Base-by-base conservation (phyloP, 176 grass and related monocot genomes). In the Bothriochloa decipiens region DNA sequence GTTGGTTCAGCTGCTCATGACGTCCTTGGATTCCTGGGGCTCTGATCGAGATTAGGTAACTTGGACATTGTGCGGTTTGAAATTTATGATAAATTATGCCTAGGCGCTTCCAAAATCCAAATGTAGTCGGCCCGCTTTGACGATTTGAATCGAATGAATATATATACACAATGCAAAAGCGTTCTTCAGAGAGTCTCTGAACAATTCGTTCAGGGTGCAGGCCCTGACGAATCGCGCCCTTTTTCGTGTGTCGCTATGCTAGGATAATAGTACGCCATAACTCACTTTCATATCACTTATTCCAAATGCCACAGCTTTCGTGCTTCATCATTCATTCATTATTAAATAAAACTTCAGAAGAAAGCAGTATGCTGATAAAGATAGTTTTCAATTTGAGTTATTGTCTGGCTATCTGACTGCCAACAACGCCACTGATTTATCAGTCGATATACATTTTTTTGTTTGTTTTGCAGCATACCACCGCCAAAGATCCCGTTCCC, bases 401-500 rank as follows among this genome's bases (percentile, higher is more conserved):
- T 61, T 25, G 57, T 61, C 3, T 61, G 57, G 57, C 57, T 61
- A 3, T 61, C 57, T 61, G 57, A 25, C 57, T 25, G 57, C 58
- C 23, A 62, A 62, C 23, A 62, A 62, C 58, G 58, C 58, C 58
- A 26, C 58, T 25, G 57, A 61, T n/a, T 26, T 25, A 11, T 40
- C 8, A 18, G 46, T 53, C 49, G 5, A 22, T 6, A 5, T 11
- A 4, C 16, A 65, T 0, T 12, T 6, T 7, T 28, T 25, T 66
- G 29, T 32, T 32, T 32, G 29, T 32, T 77, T 29, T 80, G 69
- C 78, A 96, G 94, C 77, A 79, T 85, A 70, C 74, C 87, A 22
- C 52, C 90, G 67, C 84, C 87, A 0, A 97, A 97, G 66, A 93
- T 91, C 81, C 91, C 91, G 4, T 97, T 93, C 79, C 94, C 91